Evolutionary conservation across 306 rosid species (phyloP), one percentile per base, ranked within the genome.

Genomic region (Echinosophora koreensis): DNA sequence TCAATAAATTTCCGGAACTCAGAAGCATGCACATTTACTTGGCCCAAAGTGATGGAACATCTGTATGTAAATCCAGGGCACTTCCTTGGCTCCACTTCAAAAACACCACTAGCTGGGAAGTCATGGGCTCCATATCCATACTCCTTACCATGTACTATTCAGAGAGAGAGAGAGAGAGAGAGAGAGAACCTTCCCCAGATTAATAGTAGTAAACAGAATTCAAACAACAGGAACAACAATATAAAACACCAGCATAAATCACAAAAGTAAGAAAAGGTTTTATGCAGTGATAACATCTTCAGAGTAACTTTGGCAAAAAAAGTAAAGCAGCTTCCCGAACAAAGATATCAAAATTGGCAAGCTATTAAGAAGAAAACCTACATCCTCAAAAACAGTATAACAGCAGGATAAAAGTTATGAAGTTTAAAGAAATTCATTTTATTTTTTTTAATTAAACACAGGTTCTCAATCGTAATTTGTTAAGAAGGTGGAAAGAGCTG

Each of bases 51-150:
- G 65, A 94, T 52, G 65, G 97, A 89, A 82, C 88, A 66, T 66
- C 98, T 87, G 77, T 75, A 94, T 44, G 76, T 15, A 78, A 86
- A 94, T 50, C 97, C 97, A 3, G 98, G 98, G 81, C 97, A 92
- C 76, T 84, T 87, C 89, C 49, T 90, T 69, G 97, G 97, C 78
- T 90, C 97, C 35, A 94, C 97, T 84, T 90, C 97, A 80, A 94
- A 94, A 81, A 94, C 97, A 72, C 98, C 98, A 83, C 98, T 94
- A 8, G 90, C 88, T 8, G 97, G 89, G 64, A 74, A 90, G 72
- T 92, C 97, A 71, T 90, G 98, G 8, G 97, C 97, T 74, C 98
- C 98, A 42, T 88, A 94, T 50, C 97, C 97, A 47, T 90, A 92
- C 83, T 92, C 98, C 81, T 84, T 94, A 38, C 97, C 97, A 71